Evolutionary conservation across 2,329 filamentous ascomycete species (phyloP).

Genomic region (Penicillium nordicum): DNA sequence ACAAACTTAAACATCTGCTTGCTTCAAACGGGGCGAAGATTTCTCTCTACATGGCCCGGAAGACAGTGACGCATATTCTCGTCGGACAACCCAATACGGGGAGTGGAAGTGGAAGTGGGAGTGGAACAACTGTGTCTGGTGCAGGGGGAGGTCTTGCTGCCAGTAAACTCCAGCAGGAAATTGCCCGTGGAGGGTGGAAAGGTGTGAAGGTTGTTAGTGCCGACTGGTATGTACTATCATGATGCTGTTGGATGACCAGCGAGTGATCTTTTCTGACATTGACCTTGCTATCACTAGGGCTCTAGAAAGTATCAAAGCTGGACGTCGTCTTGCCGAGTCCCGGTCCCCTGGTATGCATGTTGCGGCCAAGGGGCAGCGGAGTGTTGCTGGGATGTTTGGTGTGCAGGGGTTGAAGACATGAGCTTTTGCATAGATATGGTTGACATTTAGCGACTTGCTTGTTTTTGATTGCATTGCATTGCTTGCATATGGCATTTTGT

Average conservation of each 20-base stretch:
- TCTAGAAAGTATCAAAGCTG: constrained; percentile 75
- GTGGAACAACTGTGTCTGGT: constrained; percentile 35
- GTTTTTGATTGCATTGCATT: neutral
- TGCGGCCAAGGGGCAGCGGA: constrained; percentile 60
- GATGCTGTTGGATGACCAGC: constrained; percentile 6
- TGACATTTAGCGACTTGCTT: neutral
- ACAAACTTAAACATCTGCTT: constrained; percentile 76
- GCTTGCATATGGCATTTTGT: neutral
- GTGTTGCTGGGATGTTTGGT: constrained; percentile 57
- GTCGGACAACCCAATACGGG: constrained; percentile 58
- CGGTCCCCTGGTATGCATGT: constrained; percentile 64
- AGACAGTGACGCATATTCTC: constrained; percentile 81
- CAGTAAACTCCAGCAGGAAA: constrained; percentile 78
- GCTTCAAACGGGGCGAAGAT: constrained; percentile 69
- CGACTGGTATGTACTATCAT: constrained; percentile 62
- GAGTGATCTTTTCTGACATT: constrained; percentile 20
- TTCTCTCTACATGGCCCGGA: constrained; percentile 67
- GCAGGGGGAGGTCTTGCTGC: constrained; percentile 73
- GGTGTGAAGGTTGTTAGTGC: constrained; percentile 75
- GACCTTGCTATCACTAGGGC: constrained; percentile 52
- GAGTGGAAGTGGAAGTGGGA: constrained; percentile 14
- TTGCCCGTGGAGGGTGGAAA: constrained; percentile 62
- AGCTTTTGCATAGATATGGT: neutral
- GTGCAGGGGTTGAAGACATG: constrained; percentile 1
- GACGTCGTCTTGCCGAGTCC: constrained; percentile 70